Base-by-base conservation (phyloP, 495 filamentous ascomycete species). In the Trichocladium uniseriatum region DNA sequence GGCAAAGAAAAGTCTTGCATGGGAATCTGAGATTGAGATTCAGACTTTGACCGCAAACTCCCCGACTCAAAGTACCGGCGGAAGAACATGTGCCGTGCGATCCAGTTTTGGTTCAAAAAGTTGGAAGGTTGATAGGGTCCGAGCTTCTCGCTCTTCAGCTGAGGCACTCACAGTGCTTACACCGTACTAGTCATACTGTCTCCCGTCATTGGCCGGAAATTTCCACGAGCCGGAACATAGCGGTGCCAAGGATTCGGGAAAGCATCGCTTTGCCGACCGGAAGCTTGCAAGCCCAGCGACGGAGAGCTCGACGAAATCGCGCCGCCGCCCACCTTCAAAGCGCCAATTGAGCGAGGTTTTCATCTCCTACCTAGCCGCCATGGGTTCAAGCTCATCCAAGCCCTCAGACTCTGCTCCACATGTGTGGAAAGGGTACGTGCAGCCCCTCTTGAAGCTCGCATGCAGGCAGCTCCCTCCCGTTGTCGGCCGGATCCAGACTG, bases 341-440 rank as follows among this genome's bases (percentile, higher is more conserved):
- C 27, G 42, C 35, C 51, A 57, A 60, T 52, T 57, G 54, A 60
- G 34, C 8, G 7, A 44, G 22, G 31, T 11, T 38, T 37, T n/a
- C 18, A 21, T 5, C 18, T 37, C 48, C 36, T 31, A 39, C 48
- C 39, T 27, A 43, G 5, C 35, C 50, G 60, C 42, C 56, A 76
- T 76, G 73, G 73, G 73, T 55, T 68, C 71, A 48, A 69, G 60
- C 63, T 62, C 69, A 52, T 77, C 73, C 49, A 75, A 75, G 63
- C 70, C 69, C 34, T 57, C 64, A 39, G 47, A 46, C 42, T 55
- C 65, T 51, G 48, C 58, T 57, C 66, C 71, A 40, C 63, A 75
- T 51, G 64, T 73, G 46, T 77, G 73, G 69, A 71, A 68, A 47
- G 63, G 63, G 73, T 77, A 64, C 49, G 71, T 39, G 15, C 22